phyloP scores from a whole-genome alignment of 1,139 yeast genomes.

The Wickerhamomyces sp. region DNA sequence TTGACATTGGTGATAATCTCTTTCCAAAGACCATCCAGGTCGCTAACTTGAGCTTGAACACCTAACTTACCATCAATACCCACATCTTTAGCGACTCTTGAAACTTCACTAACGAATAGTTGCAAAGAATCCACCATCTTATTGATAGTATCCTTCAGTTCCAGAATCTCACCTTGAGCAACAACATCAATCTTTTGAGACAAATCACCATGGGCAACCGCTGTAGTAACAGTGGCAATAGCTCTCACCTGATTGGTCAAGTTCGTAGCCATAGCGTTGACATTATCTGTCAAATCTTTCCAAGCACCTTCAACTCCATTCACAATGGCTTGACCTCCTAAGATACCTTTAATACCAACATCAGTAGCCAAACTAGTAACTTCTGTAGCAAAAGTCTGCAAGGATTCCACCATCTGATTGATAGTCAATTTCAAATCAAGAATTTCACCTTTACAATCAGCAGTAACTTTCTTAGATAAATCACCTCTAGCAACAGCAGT shows the following conservation, averaged over 20 bases:
- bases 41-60: conserved; percentile 85
- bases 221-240: conserved; percentile 87
- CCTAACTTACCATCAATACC: conserved; percentile 92
- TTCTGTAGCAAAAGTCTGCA: conserved; percentile 83
- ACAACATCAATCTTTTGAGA: conserved; percentile 85
- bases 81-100: conserved; percentile 86
- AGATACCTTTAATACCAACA: conserved; percentile 84
- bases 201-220: conserved; percentile 87
- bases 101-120: conserved; percentile 82
- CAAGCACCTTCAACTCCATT: conserved; percentile 93
- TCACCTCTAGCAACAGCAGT: conserved; percentile 94
- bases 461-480: conserved; percentile 81
- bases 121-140: conserved; percentile 91
- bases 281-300: conserved; percentile 88
- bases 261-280: conserved; percentile 85
- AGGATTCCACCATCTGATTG: conserved; percentile 89
- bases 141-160: conserved; percentile 71
- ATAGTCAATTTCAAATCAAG: conserved; percentile 85
- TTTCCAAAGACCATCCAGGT: conserved; percentile 89
- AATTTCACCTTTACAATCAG: conserved; percentile 90
- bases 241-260: conserved; percentile 86
- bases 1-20: conserved; percentile 91
- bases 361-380: conserved; percentile 84
- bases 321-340: conserved; percentile 90
- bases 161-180: conserved; percentile 85